Evolutionary conservation across 75 land plant species (phyloP), one percentile per base, ranked within the genome.

Genomic region (Pinus tabuliformis): DNA sequence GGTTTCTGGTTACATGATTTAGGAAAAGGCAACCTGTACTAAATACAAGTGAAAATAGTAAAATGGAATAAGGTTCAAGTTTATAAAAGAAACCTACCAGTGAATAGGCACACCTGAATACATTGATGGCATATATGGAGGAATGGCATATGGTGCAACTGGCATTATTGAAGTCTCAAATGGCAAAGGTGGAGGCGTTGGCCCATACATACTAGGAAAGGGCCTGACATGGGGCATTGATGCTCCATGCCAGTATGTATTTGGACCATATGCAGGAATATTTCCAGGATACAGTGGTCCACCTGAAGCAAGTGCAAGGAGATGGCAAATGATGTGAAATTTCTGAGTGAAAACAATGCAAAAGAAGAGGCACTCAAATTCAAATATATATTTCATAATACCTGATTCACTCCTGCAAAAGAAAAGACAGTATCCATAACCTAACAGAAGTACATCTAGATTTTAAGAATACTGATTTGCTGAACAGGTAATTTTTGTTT

Each of bases 71-170:
- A 72, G 3, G 33, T 18, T 36, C 16, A 58, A 56, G 42, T 36
- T 20, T 54, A 49, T 36, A 18, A 17, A 75, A 21, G 49, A 28
- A 70, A 81, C 87, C 66, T 85, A 94, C 97, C 90, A 72, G 52
- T 79, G 86, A 57, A 76, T 63, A 62, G 87, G 88, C 28, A 79
- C 59, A 61, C 95, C 87, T 77, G 83, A 70, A 81, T 88, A 92
- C 78, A 91, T 78, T 14, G 87, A 72, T 71, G 96, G 84, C 81
- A 84, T 77, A 64, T 75, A 90, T 56, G 95, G 74, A 72, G 92
- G 81, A 68, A 84, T 76, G 33, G 77, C 81, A 78, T 81, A 91
- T 49, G 84, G 88, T 57, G 81, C 58, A 70, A 75, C 76, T 36
- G 94, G 91, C 59, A 88, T 62, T 78, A 83, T 81, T 30, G 84